These are phyloP conservation scores for Golubevia pallescens DNA, from an alignment of 1,284 basidiomycete species.

Conservation along the genomic window DNA sequence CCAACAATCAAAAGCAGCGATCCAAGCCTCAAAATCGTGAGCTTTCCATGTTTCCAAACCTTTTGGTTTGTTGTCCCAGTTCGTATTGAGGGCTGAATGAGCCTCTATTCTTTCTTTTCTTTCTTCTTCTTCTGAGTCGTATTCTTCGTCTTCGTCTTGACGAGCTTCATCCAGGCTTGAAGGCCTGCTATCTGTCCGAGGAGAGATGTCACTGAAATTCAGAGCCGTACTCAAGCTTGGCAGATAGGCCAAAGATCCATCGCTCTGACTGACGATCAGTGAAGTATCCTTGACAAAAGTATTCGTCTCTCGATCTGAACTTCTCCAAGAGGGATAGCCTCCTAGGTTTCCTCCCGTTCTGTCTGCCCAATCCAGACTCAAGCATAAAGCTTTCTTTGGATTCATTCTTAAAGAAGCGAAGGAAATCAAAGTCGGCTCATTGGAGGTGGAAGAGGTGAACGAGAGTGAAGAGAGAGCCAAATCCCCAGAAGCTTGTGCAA, in stretches of 20 bases:
- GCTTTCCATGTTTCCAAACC: constrained; percentile 73
- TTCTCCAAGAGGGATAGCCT: neutral
- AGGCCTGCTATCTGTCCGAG: neutral
- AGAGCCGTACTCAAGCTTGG: constrained; percentile 16
- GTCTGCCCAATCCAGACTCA: constrained; percentile 60
- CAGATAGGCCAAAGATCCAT: constrained; percentile 48
- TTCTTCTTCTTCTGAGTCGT: constrained; percentile 25
- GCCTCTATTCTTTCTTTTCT: constrained; percentile 3
- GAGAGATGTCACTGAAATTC: no score
- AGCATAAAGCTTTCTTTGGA: constrained; percentile 34
- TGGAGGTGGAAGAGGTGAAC: neutral
- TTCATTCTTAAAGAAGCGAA: constrained; percentile 23
- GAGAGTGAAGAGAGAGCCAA: constrained; percentile 21
- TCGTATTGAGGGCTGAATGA: neutral
- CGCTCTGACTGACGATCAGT: constrained; percentile 54
- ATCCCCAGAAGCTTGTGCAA: constrained; percentile 40
- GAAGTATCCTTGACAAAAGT: constrained; percentile 13
- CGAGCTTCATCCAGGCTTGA: neutral
- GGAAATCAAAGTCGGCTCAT: neutral
- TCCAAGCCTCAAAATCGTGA: constrained; percentile 95
- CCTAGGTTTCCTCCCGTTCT: constrained; percentile 20
- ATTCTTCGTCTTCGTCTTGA: constrained; percentile 9
- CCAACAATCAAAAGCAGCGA: constrained; percentile 87
- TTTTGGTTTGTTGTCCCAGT: constrained; percentile 13
- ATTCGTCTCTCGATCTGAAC: neutral